phyloP scores from a whole-genome alignment of 2,329 filamentous ascomycete genomes.

The Trichoderma lentiforme region DNA sequence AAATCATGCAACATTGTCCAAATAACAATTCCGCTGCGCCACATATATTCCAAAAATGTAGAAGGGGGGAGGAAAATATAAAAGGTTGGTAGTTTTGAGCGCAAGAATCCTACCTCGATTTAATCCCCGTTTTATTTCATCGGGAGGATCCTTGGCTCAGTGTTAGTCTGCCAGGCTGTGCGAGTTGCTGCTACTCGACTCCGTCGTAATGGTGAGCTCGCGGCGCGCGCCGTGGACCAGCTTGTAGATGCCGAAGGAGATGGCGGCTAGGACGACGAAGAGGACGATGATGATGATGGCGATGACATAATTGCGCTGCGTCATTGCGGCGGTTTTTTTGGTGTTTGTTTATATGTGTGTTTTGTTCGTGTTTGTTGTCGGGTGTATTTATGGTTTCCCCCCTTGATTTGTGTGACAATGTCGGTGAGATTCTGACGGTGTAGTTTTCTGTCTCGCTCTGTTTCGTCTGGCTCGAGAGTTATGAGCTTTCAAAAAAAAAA shows the following conservation, averaged over 20 bases:
- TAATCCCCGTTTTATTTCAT: not conserved
- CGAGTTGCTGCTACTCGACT: slow-evolving; percentile 28
- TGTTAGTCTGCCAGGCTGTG: slow-evolving; percentile 27
- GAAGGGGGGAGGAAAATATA: not conserved
- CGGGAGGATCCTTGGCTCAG: not conserved
- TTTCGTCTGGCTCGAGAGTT: not conserved
- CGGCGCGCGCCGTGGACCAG: slow-evolving; percentile 52
- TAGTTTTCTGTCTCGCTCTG: not conserved
- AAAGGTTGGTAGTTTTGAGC: not conserved
- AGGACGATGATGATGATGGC: slow-evolving; percentile 66
- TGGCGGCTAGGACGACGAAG: slow-evolving; percentile 58
- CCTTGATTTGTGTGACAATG: not conserved
- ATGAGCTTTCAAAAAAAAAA: not conserved
- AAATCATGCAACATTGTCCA: not conserved
- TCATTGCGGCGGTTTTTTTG: slow-evolving; percentile 42
- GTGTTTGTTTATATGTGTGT: not conserved
- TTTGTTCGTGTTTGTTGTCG: not conserved
- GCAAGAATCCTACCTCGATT: not conserved
- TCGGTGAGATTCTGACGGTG: not conserved
- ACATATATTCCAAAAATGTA: not conserved
- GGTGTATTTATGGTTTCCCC: not conserved
- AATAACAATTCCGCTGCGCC: not conserved
- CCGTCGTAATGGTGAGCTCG: slow-evolving; percentile 40
- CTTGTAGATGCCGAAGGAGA: slow-evolving; percentile 62
- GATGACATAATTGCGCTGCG: slow-evolving; percentile 64